Conservation (phyloP, 1,284 basidiomycete genomes). For the Chondrostereum purpureum region DNA sequence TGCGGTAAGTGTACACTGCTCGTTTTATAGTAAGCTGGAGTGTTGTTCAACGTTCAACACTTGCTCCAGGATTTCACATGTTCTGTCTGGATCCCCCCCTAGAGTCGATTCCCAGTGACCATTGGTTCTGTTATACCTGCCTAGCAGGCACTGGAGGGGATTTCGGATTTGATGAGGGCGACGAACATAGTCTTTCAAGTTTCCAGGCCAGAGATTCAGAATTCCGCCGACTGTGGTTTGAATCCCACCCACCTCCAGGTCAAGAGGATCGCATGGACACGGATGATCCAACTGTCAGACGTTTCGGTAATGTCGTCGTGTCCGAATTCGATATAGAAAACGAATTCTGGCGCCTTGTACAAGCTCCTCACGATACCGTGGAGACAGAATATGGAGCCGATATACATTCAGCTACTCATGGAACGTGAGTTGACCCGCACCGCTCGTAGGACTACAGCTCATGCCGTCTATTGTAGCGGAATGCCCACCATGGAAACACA, state of each 20-base stretch:
- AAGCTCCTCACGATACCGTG: constrained; percentile 85
- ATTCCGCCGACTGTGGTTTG: constrained; percentile 88
- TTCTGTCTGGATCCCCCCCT: constrained; percentile 94
- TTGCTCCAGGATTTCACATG: constrained; percentile 80
- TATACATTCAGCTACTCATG: constrained; percentile 95
- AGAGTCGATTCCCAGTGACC: constrained; percentile 77
- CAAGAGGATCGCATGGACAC: constrained; percentile 20
- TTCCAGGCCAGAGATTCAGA: constrained; percentile 89
- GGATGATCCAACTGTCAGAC: constrained; percentile 46
- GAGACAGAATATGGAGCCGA: constrained; percentile 99
- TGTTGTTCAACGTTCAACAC: constrained; percentile 14
- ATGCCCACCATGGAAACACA: constrained; percentile 94
- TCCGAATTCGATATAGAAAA: constrained; percentile 89
- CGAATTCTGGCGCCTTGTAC: constrained; percentile 96
- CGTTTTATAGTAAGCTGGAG: no score
- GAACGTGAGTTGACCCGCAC: constrained; percentile 59
- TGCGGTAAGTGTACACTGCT: constrained; percentile 55
- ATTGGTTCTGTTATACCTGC: constrained; percentile 96
- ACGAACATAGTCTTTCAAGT: constrained; percentile 88
- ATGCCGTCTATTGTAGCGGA: constrained; percentile 48
- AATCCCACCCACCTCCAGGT: constrained; percentile 57
- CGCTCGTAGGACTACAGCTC: background rate
- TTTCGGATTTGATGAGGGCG: constrained; percentile 97
- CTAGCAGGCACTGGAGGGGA: constrained; percentile 93
- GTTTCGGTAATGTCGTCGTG: constrained; percentile 61